Percentiles rank a stretch among this genome's conserved stretches.
These are phyloP conservation scores for Lasiosphaeria ovina DNA, from an alignment of 495 filamentous ascomycete species.

Conservation along the genomic window DNA sequence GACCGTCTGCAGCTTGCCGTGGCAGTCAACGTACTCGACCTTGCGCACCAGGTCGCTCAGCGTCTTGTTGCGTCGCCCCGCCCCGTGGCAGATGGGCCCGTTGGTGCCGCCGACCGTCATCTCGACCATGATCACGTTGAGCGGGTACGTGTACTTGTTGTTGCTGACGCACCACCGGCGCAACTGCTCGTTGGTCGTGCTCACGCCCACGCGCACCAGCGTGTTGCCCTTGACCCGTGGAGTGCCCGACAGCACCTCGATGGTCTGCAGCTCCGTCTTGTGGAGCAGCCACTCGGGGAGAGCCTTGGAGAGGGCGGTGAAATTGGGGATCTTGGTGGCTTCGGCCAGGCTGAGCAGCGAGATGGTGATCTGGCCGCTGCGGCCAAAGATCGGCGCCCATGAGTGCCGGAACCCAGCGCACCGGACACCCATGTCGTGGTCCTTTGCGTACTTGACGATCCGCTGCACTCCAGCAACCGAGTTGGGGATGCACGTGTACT, in stretches of 20 bases:
- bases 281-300: slow-evolving; percentile 22
- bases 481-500: slow-evolving; percentile 45
- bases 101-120: slow-evolving; percentile 54
- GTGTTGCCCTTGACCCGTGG: slow-evolving; percentile 26
- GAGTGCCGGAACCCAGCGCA: slow-evolving; percentile 50
- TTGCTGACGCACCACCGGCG: slow-evolving; percentile 45
- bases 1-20: slow-evolving; percentile 41
- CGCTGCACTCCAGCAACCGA: slow-evolving; percentile 46
- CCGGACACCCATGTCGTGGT: slow-evolving; percentile 40
- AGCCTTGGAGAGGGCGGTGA: slow-evolving; percentile 28
- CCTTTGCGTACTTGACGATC: slow-evolving; percentile 41
- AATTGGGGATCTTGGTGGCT: slow-evolving; percentile 41
- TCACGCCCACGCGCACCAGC: slow-evolving; percentile 44
- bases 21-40: slow-evolving; percentile 3
- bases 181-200: slow-evolving; percentile 51
- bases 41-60: slow-evolving; percentile 2
- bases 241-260: slow-evolving; percentile 22
- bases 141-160: slow-evolving; percentile 39
- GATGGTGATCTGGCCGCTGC: slow-evolving; percentile 45
- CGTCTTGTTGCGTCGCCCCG: not conserved
- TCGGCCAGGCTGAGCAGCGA: slow-evolving; percentile 44
- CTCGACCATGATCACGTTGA: slow-evolving; percentile 54
- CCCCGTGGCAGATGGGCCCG: slow-evolving; percentile 53
- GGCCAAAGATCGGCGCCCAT: slow-evolving; percentile 44
- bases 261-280: slow-evolving; percentile 40